These are phyloP conservation scores for Ampelomyces quisqualis DNA, from an alignment of 2,329 filamentous ascomycete genomes.

Conservation along the genomic window DNA sequence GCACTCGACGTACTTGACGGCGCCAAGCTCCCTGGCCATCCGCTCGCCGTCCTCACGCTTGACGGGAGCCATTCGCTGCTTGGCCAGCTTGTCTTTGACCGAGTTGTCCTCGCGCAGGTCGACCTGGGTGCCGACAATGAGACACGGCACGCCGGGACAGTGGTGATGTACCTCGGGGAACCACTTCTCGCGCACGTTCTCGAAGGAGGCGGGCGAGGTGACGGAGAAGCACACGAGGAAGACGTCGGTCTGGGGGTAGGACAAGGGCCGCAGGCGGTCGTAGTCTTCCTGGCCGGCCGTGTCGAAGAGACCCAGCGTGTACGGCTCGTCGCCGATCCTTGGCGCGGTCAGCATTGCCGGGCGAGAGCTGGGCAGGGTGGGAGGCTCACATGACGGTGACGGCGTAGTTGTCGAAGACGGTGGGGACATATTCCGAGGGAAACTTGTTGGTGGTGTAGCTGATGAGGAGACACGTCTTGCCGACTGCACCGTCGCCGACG, in stretches of 20 bases:
- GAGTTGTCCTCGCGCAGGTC: conserved; percentile 88
- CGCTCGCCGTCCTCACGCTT: conserved; percentile 88
- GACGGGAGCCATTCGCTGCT: conserved; percentile 95
- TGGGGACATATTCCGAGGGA: conserved; percentile 98
- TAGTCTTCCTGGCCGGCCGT: conserved; percentile 99
- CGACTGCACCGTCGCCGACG: conserved; percentile 97
- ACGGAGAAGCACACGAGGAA: conserved; percentile 99
- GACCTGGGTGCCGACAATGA: conserved; percentile 96
- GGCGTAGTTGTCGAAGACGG: conserved; percentile 99
- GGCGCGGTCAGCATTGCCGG: conserved; percentile 27
- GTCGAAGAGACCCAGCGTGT: conserved; percentile 96
- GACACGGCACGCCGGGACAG: conserved; percentile 93
- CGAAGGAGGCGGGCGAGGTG: conserved; percentile 94
- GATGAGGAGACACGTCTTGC: conserved; percentile 98
- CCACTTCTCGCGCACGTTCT: conserved; percentile 99
- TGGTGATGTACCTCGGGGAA: conserved; percentile 98
- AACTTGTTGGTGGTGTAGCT: conserved; percentile 99
- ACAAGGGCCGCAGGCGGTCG: conserved; percentile 91
- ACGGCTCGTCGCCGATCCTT: conserved; percentile 99
- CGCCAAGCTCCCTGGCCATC: conserved; percentile 96
- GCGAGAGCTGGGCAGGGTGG: conserved; percentile 7
- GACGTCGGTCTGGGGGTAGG: conserved; percentile 97
- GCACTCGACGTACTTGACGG: conserved; percentile 98
- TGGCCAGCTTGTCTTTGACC: conserved; percentile 86
- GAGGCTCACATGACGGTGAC: conserved; percentile 93